These are phyloP conservation scores for Alternaria solani DNA, from an alignment of 2,329 filamentous ascomycete species.

Conservation along the genomic window DNA sequence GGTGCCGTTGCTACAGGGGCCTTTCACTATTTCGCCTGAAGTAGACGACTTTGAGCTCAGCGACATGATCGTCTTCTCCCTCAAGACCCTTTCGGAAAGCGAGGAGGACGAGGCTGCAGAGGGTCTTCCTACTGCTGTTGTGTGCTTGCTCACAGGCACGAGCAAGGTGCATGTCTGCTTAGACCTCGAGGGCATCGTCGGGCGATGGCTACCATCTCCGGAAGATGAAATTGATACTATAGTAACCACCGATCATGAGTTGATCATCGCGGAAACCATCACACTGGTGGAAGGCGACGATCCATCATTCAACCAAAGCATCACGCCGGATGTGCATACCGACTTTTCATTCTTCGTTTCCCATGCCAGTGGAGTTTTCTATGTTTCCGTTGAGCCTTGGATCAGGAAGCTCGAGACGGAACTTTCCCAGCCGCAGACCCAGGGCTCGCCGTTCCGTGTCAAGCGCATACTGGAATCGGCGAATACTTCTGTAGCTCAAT, in stretches of 20 bases:
- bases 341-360: slow-evolving; percentile 68
- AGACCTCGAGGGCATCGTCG: slow-evolving; percentile 68
- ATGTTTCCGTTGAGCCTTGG: slow-evolving; percentile 66
- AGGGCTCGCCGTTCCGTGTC: slow-evolving; percentile 65
- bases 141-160: slow-evolving; percentile 65
- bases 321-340: slow-evolving; percentile 64
- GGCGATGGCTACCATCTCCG: slow-evolving; percentile 66
- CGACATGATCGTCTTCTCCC: slow-evolving; percentile 66
- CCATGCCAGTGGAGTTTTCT: slow-evolving; percentile 61
- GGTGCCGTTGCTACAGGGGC: slow-evolving; percentile 69
- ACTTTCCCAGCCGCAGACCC: slow-evolving; percentile 59
- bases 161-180: slow-evolving; percentile 67
- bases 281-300: slow-evolving; percentile 34
- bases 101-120: slow-evolving; percentile 58
- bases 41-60: slow-evolving; percentile 65
- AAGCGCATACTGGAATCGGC: slow-evolving; percentile 63
- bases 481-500: slow-evolving; percentile 58
- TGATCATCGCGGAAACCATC: slow-evolving; percentile 55
- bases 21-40: slow-evolving; percentile 63
- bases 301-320: slow-evolving; percentile 59
- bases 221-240: slow-evolving; percentile 31
- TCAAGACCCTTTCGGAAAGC: slow-evolving; percentile 59
- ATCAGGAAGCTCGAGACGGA: slow-evolving; percentile 65
- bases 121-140: slow-evolving; percentile 63
- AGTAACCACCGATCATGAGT: slow-evolving; percentile 35